These are phyloP conservation scores for Bothriochloa decipiens DNA, from an alignment of 176 grass and related monocot species.

Conservation along the genomic window DNA sequence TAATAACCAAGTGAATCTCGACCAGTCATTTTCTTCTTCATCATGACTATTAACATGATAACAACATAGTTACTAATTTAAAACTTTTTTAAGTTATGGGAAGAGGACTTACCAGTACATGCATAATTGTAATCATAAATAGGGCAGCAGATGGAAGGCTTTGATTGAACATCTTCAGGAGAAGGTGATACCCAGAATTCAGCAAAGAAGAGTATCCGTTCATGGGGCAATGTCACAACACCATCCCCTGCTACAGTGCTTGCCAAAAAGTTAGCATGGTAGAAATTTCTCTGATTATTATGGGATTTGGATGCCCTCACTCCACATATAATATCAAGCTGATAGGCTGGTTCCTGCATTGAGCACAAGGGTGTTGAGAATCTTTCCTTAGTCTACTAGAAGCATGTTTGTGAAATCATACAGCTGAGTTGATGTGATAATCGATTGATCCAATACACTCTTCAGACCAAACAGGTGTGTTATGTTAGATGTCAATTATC, in stretches of 20 bases:
- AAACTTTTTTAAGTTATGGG: background rate
- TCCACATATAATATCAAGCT: background rate
- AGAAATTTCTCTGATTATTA: background rate
- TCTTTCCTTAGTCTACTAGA: background rate
- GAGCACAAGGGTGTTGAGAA: background rate
- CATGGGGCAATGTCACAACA: background rate
- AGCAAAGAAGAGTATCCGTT: background rate
- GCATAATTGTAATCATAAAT: background rate
- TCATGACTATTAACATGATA: too few species aligned
- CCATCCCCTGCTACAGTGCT: background rate
- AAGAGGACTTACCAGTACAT: background rate
- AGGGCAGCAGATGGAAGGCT: background rate
- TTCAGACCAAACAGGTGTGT: too few species aligned
- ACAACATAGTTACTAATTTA: too few species aligned
- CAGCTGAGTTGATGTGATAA: too few species aligned
- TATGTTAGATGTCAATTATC: too few species aligned
- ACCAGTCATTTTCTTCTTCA: too few species aligned
- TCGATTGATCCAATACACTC: too few species aligned
- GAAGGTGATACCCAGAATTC: background rate
- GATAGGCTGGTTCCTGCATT: background rate
- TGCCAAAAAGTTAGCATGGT: background rate
- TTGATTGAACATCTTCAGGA: background rate
- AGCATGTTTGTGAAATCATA: background rate
- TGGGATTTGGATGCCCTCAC: background rate
- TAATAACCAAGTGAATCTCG: too few species aligned